phyloP scores from a whole-genome alignment of 1,284 basidiomycete species.

The Abortiporus biennis region DNA sequence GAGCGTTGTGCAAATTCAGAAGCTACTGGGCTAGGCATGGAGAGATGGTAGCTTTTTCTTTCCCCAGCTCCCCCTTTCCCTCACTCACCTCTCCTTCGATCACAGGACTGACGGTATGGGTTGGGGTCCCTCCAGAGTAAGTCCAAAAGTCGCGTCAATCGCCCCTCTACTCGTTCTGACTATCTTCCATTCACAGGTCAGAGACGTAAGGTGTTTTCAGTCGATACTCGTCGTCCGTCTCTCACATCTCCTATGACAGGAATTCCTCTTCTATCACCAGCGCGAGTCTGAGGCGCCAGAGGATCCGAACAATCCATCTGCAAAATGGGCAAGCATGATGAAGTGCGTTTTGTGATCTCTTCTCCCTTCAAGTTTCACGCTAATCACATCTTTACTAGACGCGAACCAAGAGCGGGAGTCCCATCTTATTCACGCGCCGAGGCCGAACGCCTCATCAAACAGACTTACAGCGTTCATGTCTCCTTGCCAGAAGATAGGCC shows the following conservation, averaged over 20 bases:
- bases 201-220: slow-evolving; percentile 47
- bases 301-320: slow-evolving; percentile 55
- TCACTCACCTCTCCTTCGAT: not conserved
- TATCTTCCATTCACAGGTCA: slow-evolving; percentile 13
- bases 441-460: slow-evolving; percentile 55
- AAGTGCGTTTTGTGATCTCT: slow-evolving; percentile 33
- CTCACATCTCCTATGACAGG: slow-evolving; percentile 35
- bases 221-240: slow-evolving; percentile 6
- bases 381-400: slow-evolving; percentile 14
- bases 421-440: slow-evolving; percentile 21
- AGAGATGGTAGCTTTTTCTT: slow-evolving; percentile 50
- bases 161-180: not conserved
- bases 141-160: not conserved
- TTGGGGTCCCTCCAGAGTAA: slow-evolving; percentile 72
- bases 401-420: slow-evolving; percentile 19
- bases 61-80: not conserved
- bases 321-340: slow-evolving; percentile 72
- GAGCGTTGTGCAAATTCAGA: slow-evolving; percentile 74
- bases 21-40: slow-evolving; percentile 74
- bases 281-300: slow-evolving; percentile 65
- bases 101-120: slow-evolving; percentile 76
- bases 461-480: slow-evolving; percentile 79
- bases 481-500: slow-evolving; percentile 60
- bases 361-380: not conserved
- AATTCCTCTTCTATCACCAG: slow-evolving; percentile 79